A percentile compares a stretch with the other conserved stretches of the same genome.
Evolutionary conservation across 257 asterid genomes (phyloP).

Genomic region (Nicotiana obtusifolia): DNA sequence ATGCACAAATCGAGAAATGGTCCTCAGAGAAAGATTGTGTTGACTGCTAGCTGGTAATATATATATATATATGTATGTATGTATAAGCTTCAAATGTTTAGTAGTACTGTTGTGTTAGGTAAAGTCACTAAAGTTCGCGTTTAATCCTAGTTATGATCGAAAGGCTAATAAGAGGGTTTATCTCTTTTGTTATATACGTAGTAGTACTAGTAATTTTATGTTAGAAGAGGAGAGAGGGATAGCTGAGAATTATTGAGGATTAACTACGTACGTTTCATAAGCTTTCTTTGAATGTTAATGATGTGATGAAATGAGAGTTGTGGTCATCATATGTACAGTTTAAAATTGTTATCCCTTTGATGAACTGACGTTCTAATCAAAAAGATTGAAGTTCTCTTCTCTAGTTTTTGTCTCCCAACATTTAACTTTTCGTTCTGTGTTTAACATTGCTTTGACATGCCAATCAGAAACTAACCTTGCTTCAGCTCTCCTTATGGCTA

Average conservation of each 20-base stretch:
- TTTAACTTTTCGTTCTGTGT: neutral
- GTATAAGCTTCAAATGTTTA: neutral
- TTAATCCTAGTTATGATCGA: neutral
- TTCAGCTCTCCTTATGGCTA: no score
- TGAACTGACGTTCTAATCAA: neutral
- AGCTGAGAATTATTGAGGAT: neutral
- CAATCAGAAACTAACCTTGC: no score
- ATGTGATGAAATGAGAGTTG: neutral
- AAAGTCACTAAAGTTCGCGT: neutral
- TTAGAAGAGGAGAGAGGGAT: neutral
- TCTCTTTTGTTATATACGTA: neutral
- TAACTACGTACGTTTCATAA: neutral
- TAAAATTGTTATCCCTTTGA: neutral
- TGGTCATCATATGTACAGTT: neutral
- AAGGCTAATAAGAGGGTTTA: neutral
- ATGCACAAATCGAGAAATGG: no score
- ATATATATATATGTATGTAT: neutral
- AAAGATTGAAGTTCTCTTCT: neutral
- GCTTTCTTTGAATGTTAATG: neutral
- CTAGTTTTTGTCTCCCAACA: neutral
- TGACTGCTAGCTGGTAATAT: slow-evolving; percentile 24
- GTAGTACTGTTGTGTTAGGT: neutral
- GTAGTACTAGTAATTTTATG: neutral
- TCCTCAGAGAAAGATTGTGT: no score
- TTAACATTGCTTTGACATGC: no score